Conservation (phyloP, 805 yeast species). For the Yamadazyma sp. region DNA sequence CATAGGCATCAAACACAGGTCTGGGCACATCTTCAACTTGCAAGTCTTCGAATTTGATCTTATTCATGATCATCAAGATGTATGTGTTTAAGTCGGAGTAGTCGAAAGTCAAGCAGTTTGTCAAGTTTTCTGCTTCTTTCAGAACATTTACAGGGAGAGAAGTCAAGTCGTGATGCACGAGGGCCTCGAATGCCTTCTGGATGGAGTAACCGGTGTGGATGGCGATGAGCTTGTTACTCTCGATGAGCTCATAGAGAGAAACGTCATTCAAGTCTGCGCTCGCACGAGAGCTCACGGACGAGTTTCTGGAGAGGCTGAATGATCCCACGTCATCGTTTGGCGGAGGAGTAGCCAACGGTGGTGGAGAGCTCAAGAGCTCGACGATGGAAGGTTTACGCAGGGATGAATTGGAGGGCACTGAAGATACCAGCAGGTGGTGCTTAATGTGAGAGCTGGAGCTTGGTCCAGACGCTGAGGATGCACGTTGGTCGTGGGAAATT, state of each 20-base stretch:
- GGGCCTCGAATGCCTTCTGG: constrained; percentile 82
- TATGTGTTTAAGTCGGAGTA: constrained; percentile 89
- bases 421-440: too few species aligned
- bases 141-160: constrained; percentile 72
- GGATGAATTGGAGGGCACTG: constrained; percentile 10
- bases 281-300: constrained; percentile 27
- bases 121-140: constrained; percentile 32
- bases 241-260: constrained; percentile 70
- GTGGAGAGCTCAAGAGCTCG: constrained; percentile 74
- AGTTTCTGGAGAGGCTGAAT: constrained; percentile 38
- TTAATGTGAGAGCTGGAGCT: too few species aligned
- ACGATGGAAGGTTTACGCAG: constrained; percentile 65
- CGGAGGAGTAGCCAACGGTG: constrained; percentile 52
- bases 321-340: constrained; percentile 39
- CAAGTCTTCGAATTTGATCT: constrained; percentile 44
- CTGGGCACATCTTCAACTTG: constrained; percentile 26
- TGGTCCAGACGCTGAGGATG: too few species aligned
- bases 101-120: constrained; percentile 80
- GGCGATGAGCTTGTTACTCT: constrained; percentile 70
- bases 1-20: constrained; percentile 29
- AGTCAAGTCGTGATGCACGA: constrained; percentile 71
- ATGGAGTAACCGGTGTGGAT: constrained; percentile 70
- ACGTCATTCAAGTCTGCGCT: constrained; percentile 71
- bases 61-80: constrained; percentile 79
- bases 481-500: too few species aligned